Evolutionary conservation across 1,139 yeast species (phyloP), one percentile per base, ranked within the genome.

Genomic region (Zygoascus meyerae): DNA sequence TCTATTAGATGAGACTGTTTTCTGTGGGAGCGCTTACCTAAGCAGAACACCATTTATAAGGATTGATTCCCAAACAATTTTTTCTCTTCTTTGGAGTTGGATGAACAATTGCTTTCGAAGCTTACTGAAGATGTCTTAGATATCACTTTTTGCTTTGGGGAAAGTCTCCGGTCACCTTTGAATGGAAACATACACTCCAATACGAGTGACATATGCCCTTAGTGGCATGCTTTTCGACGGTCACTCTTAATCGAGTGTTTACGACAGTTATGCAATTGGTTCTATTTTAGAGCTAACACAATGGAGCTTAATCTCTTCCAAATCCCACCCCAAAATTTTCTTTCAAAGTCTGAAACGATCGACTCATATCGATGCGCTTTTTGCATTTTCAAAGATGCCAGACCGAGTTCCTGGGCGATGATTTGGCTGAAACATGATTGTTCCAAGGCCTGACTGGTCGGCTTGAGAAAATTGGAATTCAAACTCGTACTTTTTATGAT

Each of bases 51-150:
- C n/a, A 17, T 34, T 15, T 26, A 26, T 37, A 26, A 21, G 17
- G 16, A 33, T 11, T 5, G 15, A 2, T 17, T n/a, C 21, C 12
- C 8, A 34, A 45, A 40, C 41, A 31, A 21, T 41, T 46, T 41
- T 29, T 16, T 35, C 38, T 40, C 47, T 43, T 47, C 46, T 44
- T 36, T 47, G 47, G 49, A 44, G 49, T 57, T 54, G 74, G 65
- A 65, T 78, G 70, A 83, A 83, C 86, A 83, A 80, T 83, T 83
- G 89, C 63, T 81, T 21, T 79, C 92, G 82, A 84, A 83, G 90
- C 85, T 68, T 70, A 70, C 90, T 73, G 57, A 79, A 53, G 51
- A 51, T 42, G 28, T 28, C 33, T 36, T 40, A 42, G 32, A 42
- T 34, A 26, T 26, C 36, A 31, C 26, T 54, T 36, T 21, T 43